Evolutionary conservation across 441 rosid species (phyloP).

Genomic region (Melastoma candidum): DNA sequence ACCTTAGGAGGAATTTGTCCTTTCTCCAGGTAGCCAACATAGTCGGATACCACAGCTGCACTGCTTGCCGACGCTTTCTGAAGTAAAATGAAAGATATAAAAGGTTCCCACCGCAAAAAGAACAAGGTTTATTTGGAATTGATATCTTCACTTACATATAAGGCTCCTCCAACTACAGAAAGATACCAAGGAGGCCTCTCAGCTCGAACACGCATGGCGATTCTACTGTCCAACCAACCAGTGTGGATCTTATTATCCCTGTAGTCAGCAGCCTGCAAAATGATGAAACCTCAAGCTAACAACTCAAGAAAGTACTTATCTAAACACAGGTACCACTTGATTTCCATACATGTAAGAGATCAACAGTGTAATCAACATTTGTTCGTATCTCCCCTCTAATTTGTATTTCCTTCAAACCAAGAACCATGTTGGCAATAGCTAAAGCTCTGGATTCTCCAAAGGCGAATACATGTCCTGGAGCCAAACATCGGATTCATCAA

Average conservation of each 20-base stretch:
- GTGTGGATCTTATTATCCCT: conserved; percentile 97
- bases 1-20: conserved; percentile 99
- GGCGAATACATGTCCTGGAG: conserved; percentile 90
- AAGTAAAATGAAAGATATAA: conserved; percentile 9
- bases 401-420: conserved; percentile 98
- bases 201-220: conserved; percentile 99
- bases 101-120: conserved; percentile 1
- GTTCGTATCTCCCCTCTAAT: conserved; percentile 99
- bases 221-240: conserved; percentile 99
- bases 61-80: conserved; percentile 99
- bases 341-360: conserved; percentile 79
- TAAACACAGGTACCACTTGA: neutral
- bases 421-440: conserved; percentile 99
- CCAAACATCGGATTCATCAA: conserved; percentile 3
- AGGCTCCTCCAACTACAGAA: conserved; percentile 98
- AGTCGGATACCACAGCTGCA: conserved; percentile 96
- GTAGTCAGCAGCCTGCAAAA: conserved; percentile 85
- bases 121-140: neutral
- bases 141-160: conserved; percentile 55
- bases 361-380: conserved; percentile 95
- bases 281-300: conserved; percentile 15
- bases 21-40: conserved; percentile 96
- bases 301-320: conserved; percentile 1
- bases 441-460: conserved; percentile 98
- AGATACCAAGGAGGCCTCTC: conserved; percentile 99